Percentiles rank a stretch among this genome's conserved stretches.
Conservation (phyloP, 1,284 basidiomycete species). For the Ustilago xerochloae region DNA sequence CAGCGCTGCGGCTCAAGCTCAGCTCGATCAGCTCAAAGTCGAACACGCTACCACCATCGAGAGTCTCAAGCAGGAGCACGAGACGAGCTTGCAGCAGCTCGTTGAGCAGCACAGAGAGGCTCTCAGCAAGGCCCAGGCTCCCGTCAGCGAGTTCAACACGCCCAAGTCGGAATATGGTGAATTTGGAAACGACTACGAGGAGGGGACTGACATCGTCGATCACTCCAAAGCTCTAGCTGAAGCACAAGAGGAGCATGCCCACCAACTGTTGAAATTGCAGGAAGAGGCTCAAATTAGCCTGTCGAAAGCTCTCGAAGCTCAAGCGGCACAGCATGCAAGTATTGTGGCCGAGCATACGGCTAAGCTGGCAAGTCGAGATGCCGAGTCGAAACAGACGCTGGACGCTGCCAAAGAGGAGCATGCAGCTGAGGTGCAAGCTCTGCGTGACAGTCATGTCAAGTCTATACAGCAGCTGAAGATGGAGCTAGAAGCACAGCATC, state of each 20-base stretch:
- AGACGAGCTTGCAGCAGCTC: slow-evolving; percentile 14
- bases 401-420: slow-evolving; percentile 12
- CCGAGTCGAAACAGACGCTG: slow-evolving; percentile 8
- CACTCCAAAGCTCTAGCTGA: slow-evolving; percentile 13
- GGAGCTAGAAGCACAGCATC: slow-evolving; percentile 49
- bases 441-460: slow-evolving; percentile 20
- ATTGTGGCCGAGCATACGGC: slow-evolving; percentile 20
- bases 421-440: slow-evolving; percentile 4
- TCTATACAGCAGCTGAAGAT: slow-evolving; percentile 15
- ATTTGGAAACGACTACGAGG: slow-evolving; percentile 9
- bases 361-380: slow-evolving; percentile 15
- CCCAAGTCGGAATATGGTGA: slow-evolving; percentile 12
- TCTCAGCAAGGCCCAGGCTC: slow-evolving; percentile 18
- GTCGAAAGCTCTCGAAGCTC: slow-evolving; percentile 29
- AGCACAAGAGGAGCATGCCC: slow-evolving; percentile 26
- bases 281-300: slow-evolving; percentile 23
- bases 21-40: slow-evolving; percentile 23
- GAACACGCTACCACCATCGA: slow-evolving; percentile 23
- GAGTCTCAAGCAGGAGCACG: slow-evolving; percentile 36
- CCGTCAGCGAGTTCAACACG: not conserved
- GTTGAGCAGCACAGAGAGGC: slow-evolving; percentile 37
- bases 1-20: not conserved
- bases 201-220: not conserved
- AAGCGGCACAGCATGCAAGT: slow-evolving; percentile 29
- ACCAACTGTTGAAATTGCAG: slow-evolving; percentile 26